Evolutionary conservation across 2,329 filamentous ascomycete genomes (phyloP).

Genomic region (Neonectria ditissima): DNA sequence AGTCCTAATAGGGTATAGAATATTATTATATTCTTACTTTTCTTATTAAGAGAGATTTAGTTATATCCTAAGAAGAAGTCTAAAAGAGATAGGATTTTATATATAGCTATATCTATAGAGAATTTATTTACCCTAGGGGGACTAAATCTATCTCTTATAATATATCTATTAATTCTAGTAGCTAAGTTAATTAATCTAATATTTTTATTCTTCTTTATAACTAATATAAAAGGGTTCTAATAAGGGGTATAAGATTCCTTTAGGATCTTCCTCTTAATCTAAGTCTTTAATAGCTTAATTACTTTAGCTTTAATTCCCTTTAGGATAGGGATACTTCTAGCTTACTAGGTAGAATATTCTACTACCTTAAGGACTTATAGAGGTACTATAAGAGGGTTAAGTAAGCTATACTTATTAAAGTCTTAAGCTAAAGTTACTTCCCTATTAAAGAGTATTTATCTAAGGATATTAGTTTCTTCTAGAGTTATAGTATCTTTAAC

Average conservation of each 20-base stretch:
- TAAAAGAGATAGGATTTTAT: background rate
- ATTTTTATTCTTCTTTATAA: background rate
- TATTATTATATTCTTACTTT: background rate
- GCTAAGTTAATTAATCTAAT: background rate
- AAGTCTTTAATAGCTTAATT: background rate
- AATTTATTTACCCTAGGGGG: too few species aligned
- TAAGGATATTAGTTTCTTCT: background rate
- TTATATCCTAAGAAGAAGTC: too few species aligned
- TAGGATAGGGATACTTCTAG: background rate
- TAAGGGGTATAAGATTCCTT: background rate
- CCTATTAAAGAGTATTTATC: background rate
- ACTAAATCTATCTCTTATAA: background rate
- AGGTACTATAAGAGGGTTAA: background rate
- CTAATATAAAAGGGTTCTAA: background rate
- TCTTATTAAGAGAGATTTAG: background rate
- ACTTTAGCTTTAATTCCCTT: background rate
- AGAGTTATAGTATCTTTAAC: background rate
- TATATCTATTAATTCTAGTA: background rate
- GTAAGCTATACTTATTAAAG: background rate
- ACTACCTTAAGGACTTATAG: background rate
- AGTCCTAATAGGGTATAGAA: conserved; percentile 14
- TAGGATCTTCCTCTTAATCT: background rate
- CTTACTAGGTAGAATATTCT: background rate
- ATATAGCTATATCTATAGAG: background rate
- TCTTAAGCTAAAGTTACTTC: background rate